phyloP scores from a whole-genome alignment of 495 filamentous ascomycete species.

The Zalerion maritima region DNA sequence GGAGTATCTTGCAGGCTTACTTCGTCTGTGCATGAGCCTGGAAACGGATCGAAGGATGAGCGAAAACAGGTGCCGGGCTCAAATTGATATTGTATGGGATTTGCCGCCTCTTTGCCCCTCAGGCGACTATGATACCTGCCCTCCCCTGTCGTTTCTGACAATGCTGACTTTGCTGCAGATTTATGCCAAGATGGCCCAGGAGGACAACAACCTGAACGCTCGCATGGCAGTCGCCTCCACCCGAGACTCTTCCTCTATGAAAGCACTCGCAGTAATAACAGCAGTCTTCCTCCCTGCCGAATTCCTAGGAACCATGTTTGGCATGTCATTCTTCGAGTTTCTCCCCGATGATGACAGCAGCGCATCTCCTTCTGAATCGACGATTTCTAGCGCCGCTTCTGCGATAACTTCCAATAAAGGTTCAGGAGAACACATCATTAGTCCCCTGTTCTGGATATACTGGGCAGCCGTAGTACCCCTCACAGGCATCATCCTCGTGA shows the following conservation, averaged over 20 bases:
- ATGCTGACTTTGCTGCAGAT: too few relatives aligned
- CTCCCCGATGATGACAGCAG: constrained; percentile 8
- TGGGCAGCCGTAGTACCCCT: constrained; percentile 19
- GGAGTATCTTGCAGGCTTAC: constrained; percentile 19
- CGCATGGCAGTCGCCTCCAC: constrained; percentile 23
- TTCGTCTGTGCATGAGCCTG: constrained; percentile 20
- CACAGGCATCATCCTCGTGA: constrained; percentile 15
- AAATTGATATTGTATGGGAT: constrained; percentile 14
- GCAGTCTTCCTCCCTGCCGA: constrained; percentile 21
- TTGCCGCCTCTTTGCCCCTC: too few relatives aligned
- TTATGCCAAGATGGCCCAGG: constrained; percentile 21
- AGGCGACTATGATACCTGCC: too few relatives aligned
- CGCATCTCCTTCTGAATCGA: constrained; percentile 8
- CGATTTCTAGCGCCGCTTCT: too few relatives aligned
- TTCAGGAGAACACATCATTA: constrained; percentile 13
- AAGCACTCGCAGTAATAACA: constrained; percentile 19
- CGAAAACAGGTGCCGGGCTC: constrained; percentile 17
- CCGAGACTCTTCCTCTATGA: constrained; percentile 21
- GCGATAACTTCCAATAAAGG: too few relatives aligned
- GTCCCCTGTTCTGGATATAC: constrained; percentile 21
- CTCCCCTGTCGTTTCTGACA: too few relatives aligned
- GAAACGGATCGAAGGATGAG: constrained; percentile 20
- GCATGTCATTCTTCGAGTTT: constrained; percentile 20
- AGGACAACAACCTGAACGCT: constrained; percentile 21
- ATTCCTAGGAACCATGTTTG: constrained; percentile 20